phyloP scores from a whole-genome alignment of 139 green algal genomes.

The Closterium sp. region DNA sequence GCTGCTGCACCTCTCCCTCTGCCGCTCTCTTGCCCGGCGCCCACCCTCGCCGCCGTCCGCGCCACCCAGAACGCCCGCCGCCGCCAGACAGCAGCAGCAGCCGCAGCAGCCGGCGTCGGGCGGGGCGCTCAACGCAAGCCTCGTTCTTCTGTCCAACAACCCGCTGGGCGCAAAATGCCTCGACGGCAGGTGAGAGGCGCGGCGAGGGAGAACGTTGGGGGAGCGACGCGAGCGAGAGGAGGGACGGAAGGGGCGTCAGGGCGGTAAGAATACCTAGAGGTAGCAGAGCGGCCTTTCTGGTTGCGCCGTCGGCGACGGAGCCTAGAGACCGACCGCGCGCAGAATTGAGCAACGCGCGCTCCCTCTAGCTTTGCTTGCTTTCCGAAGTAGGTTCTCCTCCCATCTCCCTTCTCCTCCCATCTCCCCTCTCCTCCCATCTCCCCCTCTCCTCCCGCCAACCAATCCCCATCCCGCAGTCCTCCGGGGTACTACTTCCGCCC shows the following conservation, averaged over 20 bases:
- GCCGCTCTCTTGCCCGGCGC: neutral
- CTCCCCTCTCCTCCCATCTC: no score
- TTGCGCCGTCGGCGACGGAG: neutral
- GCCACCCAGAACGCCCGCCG: neutral
- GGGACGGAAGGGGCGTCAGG: no score
- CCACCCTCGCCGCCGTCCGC: neutral
- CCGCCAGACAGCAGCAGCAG: neutral
- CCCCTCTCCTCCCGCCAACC: neutral
- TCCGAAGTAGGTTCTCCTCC: no score
- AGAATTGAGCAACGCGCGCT: neutral
- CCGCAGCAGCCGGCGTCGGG: neutral
- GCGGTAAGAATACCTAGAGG: no score
- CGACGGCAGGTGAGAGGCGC: neutral
- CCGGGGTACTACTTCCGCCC: neutral
- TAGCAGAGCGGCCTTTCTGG: neutral
- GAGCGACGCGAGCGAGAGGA: neutral
- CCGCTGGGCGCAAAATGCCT: neutral
- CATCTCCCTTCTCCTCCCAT: no score
- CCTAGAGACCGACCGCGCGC: neutral
- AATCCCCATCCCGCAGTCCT: neutral
- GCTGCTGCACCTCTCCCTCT: neutral
- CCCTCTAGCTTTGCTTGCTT: no score
- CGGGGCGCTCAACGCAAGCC: neutral
- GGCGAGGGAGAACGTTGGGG: neutral
- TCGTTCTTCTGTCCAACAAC: neutral